phyloP scores from a whole-genome alignment of 75 land plant genomes.

The Pinus taeda region DNA sequence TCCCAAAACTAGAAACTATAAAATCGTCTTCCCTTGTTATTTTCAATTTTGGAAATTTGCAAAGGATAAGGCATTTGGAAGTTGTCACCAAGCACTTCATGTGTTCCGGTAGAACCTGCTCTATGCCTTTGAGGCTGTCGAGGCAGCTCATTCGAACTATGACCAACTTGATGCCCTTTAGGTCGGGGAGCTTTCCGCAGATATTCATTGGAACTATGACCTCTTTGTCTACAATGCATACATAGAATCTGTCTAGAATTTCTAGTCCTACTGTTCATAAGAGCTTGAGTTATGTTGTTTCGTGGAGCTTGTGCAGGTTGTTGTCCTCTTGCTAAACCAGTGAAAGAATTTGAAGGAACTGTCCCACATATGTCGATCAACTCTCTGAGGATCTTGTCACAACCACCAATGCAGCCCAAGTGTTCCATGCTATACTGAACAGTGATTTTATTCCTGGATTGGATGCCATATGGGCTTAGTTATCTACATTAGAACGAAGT shows the following conservation, averaged over 20 bases:
- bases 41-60: conserved; percentile 76
- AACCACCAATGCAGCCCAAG: conserved; percentile 91
- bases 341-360: too few relatives aligned
- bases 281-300: background rate
- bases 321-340: conserved; percentile 34
- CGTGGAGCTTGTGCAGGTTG: conserved; percentile 14
- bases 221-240: background rate
- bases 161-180: too few relatives aligned
- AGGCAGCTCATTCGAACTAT: too few relatives aligned
- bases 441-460: too few relatives aligned
- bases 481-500: too few relatives aligned
- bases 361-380: conserved; percentile 63
- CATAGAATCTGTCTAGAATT: conserved; percentile 33
- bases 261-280: conserved; percentile 15
- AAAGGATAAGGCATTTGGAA: conserved; percentile 47
- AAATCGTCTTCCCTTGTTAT: conserved; percentile 81
- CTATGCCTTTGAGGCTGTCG: conserved; percentile 6
- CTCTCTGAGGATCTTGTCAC: conserved; percentile 74
- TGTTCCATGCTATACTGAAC: too few relatives aligned
- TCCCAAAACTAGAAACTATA: conserved; percentile 39
- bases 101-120: conserved; percentile 12
- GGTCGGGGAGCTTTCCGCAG: too few relatives aligned
- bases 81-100: conserved; percentile 23
- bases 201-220: too few relatives aligned
- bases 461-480: too few relatives aligned